A percentile compares a stretch with the other conserved stretches of the same genome.
phyloP scores from a whole-genome alignment of 345 rosid genomes.

The Melastoma malabathricum region DNA sequence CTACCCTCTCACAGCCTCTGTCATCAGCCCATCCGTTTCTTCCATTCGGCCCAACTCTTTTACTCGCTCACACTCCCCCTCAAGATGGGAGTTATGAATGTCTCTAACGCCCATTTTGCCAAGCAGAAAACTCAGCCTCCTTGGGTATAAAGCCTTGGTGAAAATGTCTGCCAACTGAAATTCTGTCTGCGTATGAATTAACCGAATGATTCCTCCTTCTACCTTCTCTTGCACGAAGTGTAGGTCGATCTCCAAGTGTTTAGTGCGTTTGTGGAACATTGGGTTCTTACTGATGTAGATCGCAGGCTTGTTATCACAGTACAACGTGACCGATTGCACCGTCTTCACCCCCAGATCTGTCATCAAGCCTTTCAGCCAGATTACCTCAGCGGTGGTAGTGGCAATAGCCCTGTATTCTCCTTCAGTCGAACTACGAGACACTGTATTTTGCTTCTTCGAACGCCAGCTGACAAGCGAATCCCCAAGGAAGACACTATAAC shows the following conservation, averaged over 20 bases:
- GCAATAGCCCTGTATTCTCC: neutral
- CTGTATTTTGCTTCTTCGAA: neutral
- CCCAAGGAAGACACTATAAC: neutral
- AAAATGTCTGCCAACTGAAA: too few species aligned
- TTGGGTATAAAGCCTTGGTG: too few species aligned
- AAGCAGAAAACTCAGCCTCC: too few species aligned
- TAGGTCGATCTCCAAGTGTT: neutral
- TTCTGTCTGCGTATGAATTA: too few species aligned
- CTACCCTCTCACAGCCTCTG: too few species aligned
- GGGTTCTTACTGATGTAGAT: neutral
- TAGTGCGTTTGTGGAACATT: neutral
- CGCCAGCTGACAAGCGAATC: neutral
- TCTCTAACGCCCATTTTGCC: too few species aligned
- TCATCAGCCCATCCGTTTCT: too few species aligned
- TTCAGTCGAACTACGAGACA: neutral
- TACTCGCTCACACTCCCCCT: too few species aligned
- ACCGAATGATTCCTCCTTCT: too few species aligned
- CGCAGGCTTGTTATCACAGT: neutral
- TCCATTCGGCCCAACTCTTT: too few species aligned
- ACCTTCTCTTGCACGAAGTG: too few species aligned
- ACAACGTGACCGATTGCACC: neutral
- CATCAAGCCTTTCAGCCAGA: neutral
- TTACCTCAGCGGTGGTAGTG: neutral
- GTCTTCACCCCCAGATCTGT: accelerated
- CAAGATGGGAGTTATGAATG: too few species aligned